Conservation (phyloP, 805 yeast genomes). For the Sugiyamaella chiloensis region DNA sequence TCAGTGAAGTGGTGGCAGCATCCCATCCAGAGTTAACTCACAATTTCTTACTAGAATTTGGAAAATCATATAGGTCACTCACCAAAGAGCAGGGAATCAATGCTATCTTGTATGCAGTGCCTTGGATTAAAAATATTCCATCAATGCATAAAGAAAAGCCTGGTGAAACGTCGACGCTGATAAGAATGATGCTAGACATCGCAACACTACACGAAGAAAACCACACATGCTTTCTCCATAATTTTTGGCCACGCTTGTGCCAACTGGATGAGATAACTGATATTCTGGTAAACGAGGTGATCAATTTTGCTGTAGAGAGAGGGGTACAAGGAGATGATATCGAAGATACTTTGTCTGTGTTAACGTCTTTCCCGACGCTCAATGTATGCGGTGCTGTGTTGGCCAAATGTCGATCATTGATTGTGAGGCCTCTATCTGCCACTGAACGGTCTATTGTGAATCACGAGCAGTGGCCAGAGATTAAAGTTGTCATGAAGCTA, state of each 20-base stretch:
- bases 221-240: constrained; percentile 52
- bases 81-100: constrained; percentile 32
- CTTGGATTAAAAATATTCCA: constrained; percentile 73
- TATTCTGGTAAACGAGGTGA: constrained; percentile 66
- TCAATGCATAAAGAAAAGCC: constrained; percentile 57
- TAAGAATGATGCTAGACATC: constrained; percentile 59
- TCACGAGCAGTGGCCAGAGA: constrained; percentile 65
- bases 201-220: constrained; percentile 49
- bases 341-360: constrained; percentile 58
- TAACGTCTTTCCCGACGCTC: constrained; percentile 65
- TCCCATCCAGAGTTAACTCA: constrained; percentile 58
- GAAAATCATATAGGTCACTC: constrained; percentile 42
- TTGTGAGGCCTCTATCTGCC: constrained; percentile 44
- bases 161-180: constrained; percentile 55
- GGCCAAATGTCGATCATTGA: constrained; percentile 51
- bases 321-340: constrained; percentile 61
- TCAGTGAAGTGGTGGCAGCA: constrained; percentile 56
- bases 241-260: constrained; percentile 66
- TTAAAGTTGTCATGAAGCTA: constrained; percentile 62
- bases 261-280: constrained; percentile 57
- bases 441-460: constrained; percentile 46
- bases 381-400: constrained; percentile 67
- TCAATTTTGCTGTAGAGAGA: constrained; percentile 69
- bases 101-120: constrained; percentile 53
- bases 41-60: constrained; percentile 49